Conservation (phyloP, 2,329 filamentous ascomycete genomes). For the Onygena corvina region DNA sequence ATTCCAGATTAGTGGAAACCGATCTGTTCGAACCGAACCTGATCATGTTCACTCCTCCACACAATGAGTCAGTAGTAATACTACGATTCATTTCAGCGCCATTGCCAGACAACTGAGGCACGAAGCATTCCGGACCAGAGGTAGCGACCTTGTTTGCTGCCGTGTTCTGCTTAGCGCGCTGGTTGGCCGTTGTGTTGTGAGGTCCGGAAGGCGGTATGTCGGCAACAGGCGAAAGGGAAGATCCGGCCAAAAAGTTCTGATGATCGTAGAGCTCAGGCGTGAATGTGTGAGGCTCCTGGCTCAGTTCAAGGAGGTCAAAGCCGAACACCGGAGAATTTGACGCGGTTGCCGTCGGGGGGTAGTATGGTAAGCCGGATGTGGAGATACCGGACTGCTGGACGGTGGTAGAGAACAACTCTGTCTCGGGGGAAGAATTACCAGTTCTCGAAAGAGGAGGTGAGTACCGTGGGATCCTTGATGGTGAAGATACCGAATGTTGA, state of each 20-base stretch:
- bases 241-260: constrained; percentile 19
- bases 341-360: background rate
- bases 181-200: constrained; percentile 1
- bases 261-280: constrained; percentile 10
- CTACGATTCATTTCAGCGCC: constrained; percentile 36
- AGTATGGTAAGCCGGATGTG: background rate
- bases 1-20: constrained; percentile 19
- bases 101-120: constrained; percentile 6
- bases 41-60: constrained; percentile 35
- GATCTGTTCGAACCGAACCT: constrained; percentile 33
- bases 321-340: constrained; percentile 1
- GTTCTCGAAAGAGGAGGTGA: background rate
- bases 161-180: constrained; percentile 2
- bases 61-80: constrained; percentile 35
- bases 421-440: constrained; percentile 1
- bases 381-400: background rate
- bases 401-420: background rate
- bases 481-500: constrained; percentile 7
- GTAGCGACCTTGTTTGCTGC: background rate
- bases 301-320: background rate
- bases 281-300: background rate
- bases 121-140: constrained; percentile 10
- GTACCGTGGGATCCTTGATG: constrained; percentile 6
- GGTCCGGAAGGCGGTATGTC: constrained; percentile 6
- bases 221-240: background rate